Percentiles rank a stretch among this genome's conserved stretches.
phyloP scores from a whole-genome alignment of 257 asterid genomes.

The Solanum chilense region DNA sequence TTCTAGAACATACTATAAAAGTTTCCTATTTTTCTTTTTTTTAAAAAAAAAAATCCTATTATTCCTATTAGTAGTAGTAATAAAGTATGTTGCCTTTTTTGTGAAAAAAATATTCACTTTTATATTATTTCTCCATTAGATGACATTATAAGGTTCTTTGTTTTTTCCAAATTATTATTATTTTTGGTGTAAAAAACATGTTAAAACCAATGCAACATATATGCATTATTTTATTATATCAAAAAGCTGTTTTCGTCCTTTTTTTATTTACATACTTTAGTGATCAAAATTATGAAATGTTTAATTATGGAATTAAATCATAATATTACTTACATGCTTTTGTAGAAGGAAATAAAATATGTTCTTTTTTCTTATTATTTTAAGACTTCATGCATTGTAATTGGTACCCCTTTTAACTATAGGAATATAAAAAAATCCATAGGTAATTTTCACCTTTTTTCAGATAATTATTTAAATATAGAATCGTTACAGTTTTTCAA shows the following conservation, averaged over 20 bases:
- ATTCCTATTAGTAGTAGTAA: neutral
- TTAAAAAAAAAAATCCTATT: neutral
- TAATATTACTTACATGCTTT: neutral
- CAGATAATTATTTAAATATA: too few relatives aligned
- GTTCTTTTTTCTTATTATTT: neutral
- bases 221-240: neutral
- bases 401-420: neutral
- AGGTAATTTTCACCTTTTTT: neutral
- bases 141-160: neutral
- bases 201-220: neutral
- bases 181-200: neutral
- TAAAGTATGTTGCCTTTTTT: neutral
- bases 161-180: neutral
- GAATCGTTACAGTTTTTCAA: too few relatives aligned
- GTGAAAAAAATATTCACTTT: neutral
- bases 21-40: neutral
- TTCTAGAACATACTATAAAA: neutral
- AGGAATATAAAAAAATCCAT: neutral
- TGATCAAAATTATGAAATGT: neutral
- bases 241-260: neutral
- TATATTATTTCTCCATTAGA: neutral
- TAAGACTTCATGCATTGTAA: neutral
- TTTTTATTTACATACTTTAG: neutral
- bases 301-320: neutral
- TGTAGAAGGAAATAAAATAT: neutral